phyloP scores from a whole-genome alignment of 2,329 filamentous ascomycete genomes.

The Dactylella cylindrospora region DNA sequence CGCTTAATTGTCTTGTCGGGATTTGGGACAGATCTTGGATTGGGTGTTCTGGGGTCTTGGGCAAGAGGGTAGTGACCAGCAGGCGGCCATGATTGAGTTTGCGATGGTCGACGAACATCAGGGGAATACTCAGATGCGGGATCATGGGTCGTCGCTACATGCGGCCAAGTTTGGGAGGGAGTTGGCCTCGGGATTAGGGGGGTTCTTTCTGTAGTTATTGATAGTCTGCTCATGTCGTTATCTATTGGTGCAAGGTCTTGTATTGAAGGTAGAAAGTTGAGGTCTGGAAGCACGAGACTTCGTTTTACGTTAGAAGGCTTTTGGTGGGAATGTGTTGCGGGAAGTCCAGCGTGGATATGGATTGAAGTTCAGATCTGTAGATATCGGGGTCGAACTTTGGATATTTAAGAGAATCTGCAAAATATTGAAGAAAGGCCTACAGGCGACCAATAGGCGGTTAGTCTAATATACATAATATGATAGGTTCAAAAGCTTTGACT shows the following conservation, averaged over 20 bases:
- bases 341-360: neutral
- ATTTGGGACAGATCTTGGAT: constrained; percentile 32
- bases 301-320: neutral
- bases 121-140: constrained; percentile 27
- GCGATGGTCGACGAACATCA: constrained; percentile 20
- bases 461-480: no score
- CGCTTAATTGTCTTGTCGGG: constrained; percentile 46
- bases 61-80: constrained; percentile 29
- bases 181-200: constrained; percentile 26
- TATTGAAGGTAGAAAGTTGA: neutral
- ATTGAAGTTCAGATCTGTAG: neutral
- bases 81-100: constrained; percentile 33
- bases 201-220: constrained; percentile 10
- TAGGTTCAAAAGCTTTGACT: no score
- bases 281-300: neutral
- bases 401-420: no score
- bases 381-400: no score
- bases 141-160: constrained; percentile 24
- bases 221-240: constrained; percentile 6
- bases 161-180: constrained; percentile 24
- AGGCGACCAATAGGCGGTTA: no score
- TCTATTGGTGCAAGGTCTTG: neutral
- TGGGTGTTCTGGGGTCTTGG: constrained; percentile 39
- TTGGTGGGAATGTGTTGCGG: neutral
- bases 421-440: no score